Evolutionary conservation across 768 basidiomycete genomes (phyloP), one percentile per base, ranked within the genome.

Genomic region (Boletus sp.): DNA sequence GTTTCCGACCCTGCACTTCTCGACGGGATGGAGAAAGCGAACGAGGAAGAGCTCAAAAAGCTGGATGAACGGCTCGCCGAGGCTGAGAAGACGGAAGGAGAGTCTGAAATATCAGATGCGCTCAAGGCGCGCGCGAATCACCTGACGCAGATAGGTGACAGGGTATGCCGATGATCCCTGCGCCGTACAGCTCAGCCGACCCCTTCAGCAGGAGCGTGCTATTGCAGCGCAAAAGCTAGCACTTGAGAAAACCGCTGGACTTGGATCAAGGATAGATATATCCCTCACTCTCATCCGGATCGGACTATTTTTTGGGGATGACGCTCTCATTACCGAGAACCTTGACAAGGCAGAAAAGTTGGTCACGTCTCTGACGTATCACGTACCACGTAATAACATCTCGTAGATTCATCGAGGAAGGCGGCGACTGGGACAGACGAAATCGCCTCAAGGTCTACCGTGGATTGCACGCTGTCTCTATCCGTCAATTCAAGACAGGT

Each of bases 351-450:
- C 95, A 0, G 88, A 92, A 63, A 80, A 84, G 90, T 93, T 54
- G 58, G 86, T 78, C 25, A 4, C 11, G 11, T 23, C 34, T 41
- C 7, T n/a, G 3, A n/a, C 8, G 15, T 9, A 48, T 29, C 23
- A 19, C n/a, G 2, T 25, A 2, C 37, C 47, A 8, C 21, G 19
- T 34, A 7, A 44, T 41, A 33, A 35, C 15, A 21, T 40, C 17
- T 17, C 39, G 19, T 65, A 94, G 92, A 51, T 77, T 97, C 40
- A 89, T 97, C 50, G 94, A 98, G 63, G 83, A 93, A 69, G 96
- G 96, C 1, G 96, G 96, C 42, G 96, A 99, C 74, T 99, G 96
- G 96, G 96, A 99, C 70, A 79, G 96, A 50, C 83, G 94, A 37
- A 99, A 98, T 71, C 83, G 96, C 42, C 83, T 98, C 64, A 99